These are phyloP conservation scores for Cyclotella sp. DNA, from an alignment of 108 stramenopile species.

Conservation along the genomic window DNA sequence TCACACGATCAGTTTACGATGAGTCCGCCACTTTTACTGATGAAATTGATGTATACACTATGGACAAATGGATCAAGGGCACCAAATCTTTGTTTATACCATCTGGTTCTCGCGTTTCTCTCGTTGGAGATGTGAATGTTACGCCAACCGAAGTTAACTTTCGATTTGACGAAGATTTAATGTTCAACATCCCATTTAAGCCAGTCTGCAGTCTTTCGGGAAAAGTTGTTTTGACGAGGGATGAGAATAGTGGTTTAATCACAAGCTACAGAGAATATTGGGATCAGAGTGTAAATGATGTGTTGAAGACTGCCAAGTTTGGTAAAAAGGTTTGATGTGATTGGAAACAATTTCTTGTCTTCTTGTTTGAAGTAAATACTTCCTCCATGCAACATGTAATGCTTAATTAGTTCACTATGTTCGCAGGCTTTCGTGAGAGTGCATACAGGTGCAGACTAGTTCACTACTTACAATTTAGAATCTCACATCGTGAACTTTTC, in stretches of 20 bases:
- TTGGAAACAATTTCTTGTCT: neutral
- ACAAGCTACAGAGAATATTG: slow-evolving; percentile 85
- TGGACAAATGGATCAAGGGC: slow-evolving; percentile 87
- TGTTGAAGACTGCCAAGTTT: slow-evolving; percentile 79
- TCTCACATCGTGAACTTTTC: neutral
- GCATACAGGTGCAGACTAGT: too few species aligned
- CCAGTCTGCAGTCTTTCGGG: slow-evolving; percentile 77
- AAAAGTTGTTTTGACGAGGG: slow-evolving; percentile 74
- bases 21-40: slow-evolving; percentile 85
- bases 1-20: slow-evolving; percentile 83
- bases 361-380: slow-evolving; percentile 1
- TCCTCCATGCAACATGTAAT: too few species aligned
- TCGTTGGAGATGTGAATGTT: slow-evolving; percentile 71
- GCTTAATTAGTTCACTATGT: neutral
- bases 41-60: slow-evolving; percentile 87
- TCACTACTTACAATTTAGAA: too few species aligned
- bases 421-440: neutral
- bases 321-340: slow-evolving; percentile 38
- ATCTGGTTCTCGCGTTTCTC: slow-evolving; percentile 60
- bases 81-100: slow-evolving; percentile 81
- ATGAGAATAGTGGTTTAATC: slow-evolving; percentile 75
- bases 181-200: slow-evolving; percentile 83
- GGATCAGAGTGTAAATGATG: slow-evolving; percentile 86
- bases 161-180: slow-evolving; percentile 81
- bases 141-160: slow-evolving; percentile 58